These are phyloP conservation scores for Saccharum hybrid DNA, from an alignment of 202 grass and related monocot species.

Conservation along the genomic window DNA sequence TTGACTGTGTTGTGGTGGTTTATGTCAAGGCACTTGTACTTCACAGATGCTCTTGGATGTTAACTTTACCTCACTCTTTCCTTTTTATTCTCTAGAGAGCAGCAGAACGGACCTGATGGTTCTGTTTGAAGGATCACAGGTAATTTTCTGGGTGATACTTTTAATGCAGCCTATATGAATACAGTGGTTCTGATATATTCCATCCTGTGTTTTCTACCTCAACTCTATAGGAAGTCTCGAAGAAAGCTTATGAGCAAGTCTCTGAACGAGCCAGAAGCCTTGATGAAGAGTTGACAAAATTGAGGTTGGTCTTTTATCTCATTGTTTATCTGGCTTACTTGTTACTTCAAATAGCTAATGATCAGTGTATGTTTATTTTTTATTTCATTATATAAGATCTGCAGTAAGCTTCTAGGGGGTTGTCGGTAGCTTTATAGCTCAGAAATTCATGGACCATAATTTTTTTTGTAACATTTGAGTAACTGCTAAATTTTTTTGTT, in stretches of 20 bases:
- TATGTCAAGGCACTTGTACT: conserved; percentile 31
- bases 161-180: conserved; percentile 36
- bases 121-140: conserved; percentile 86
- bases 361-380: conserved; percentile 20
- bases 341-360: neutral
- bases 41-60: conserved; percentile 9
- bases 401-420: neutral
- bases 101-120: conserved; percentile 74
- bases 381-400: conserved; percentile 8
- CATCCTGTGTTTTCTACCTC: conserved; percentile 31
- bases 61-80: conserved; percentile 26
- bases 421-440: neutral
- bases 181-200: conserved; percentile 29
- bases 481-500: neutral
- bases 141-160: conserved; percentile 44
- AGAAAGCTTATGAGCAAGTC: conserved; percentile 81
- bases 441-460: neutral
- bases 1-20: conserved; percentile 20
- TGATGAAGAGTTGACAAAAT: conserved; percentile 72
- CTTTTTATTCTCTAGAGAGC: conserved; percentile 56
- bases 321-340: conserved; percentile 22
- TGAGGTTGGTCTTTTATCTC: conserved; percentile 57
- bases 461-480: conserved; percentile 8
- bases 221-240: conserved; percentile 62
- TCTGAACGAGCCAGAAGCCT: conserved; percentile 73